These are phyloP conservation scores for Coniferiporia weirii DNA, from an alignment of 1,284 basidiomycete species.

Conservation along the genomic window DNA sequence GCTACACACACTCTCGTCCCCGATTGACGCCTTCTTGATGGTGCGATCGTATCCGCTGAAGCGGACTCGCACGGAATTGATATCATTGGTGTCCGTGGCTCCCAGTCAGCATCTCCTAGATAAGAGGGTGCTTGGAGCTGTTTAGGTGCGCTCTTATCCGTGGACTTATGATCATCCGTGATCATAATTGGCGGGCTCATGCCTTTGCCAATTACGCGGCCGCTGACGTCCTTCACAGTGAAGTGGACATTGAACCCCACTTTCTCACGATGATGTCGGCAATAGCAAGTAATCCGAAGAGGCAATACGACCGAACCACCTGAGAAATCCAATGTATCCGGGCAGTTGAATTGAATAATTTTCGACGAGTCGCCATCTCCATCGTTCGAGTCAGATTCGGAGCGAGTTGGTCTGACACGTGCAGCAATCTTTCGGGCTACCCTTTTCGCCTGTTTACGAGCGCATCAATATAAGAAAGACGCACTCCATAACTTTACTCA, in stretches of 20 bases:
- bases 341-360: constrained; percentile 95
- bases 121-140: constrained; percentile 20
- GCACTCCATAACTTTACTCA: constrained; percentile 29
- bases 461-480: constrained; percentile 16
- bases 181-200: constrained; percentile 95
- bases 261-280: constrained; percentile 97
- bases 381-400: constrained; percentile 63
- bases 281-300: constrained; percentile 97
- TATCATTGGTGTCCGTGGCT: constrained; percentile 17
- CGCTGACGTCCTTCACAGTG: constrained; percentile 77
- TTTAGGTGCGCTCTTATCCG: constrained; percentile 32
- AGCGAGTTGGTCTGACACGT: constrained; percentile 67
- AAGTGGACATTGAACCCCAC: constrained; percentile 93
- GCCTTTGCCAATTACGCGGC: constrained; percentile 80
- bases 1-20: constrained; percentile 23
- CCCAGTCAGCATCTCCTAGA: constrained; percentile 23
- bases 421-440: constrained; percentile 81
- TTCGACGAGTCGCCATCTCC: constrained; percentile 68
- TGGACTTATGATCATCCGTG: constrained; percentile 97
- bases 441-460: constrained; percentile 64
- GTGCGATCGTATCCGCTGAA: constrained; percentile 29
- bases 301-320: constrained; percentile 87
- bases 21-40: constrained; percentile 41
- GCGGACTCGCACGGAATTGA: constrained; percentile 37
- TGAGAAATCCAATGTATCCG: constrained; percentile 86